A percentile compares a stretch with the other conserved stretches of the same genome.
These are phyloP conservation scores for Grosmannia penicillata DNA, from an alignment of 2,329 filamentous ascomycete genomes.

Conservation along the genomic window DNA sequence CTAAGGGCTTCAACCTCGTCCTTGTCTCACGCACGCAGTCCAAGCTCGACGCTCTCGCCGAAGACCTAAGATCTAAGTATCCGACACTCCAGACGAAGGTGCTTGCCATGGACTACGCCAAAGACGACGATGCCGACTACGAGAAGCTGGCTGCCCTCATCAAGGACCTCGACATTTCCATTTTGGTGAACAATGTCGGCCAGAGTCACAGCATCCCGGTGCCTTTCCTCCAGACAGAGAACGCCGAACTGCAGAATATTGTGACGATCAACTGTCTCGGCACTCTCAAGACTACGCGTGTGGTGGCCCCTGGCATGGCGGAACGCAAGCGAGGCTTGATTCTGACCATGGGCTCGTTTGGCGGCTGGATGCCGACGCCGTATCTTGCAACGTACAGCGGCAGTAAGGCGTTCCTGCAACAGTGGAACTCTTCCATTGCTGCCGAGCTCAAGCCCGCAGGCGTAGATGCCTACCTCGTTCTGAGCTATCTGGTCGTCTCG, in stretches of 20 bases:
- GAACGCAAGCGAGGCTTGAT: constrained; percentile 76
- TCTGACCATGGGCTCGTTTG: constrained; percentile 94
- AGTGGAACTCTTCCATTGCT: constrained; percentile 81
- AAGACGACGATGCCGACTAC: constrained; percentile 70
- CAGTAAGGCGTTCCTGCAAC: constrained; percentile 94
- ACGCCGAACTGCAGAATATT: constrained; percentile 74
- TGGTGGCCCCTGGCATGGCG: constrained; percentile 73
- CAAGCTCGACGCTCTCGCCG: constrained; percentile 66
- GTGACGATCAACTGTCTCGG: constrained; percentile 90
- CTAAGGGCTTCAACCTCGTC: constrained; percentile 85
- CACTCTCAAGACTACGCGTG: constrained; percentile 75
- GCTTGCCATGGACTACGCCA: constrained; percentile 82
- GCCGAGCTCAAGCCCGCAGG: constrained; percentile 68
- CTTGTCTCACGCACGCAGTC: constrained; percentile 91
- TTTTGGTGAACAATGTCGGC: constrained; percentile 94
- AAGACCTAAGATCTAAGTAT: constrained; percentile 60
- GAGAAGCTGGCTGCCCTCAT: constrained; percentile 54
- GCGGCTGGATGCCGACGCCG: constrained; percentile 80
- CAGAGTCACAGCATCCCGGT: constrained; percentile 89
- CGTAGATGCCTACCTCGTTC: constrained; percentile 78
- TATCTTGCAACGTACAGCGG: constrained; percentile 92
- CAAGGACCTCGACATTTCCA: constrained; percentile 61
- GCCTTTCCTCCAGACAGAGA: constrained; percentile 65
- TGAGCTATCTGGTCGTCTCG: constrained; percentile 86
- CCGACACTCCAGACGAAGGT: constrained; percentile 56